phyloP scores from a whole-genome alignment of 495 filamentous ascomycete genomes.

The Entonaema liquescens region DNA sequence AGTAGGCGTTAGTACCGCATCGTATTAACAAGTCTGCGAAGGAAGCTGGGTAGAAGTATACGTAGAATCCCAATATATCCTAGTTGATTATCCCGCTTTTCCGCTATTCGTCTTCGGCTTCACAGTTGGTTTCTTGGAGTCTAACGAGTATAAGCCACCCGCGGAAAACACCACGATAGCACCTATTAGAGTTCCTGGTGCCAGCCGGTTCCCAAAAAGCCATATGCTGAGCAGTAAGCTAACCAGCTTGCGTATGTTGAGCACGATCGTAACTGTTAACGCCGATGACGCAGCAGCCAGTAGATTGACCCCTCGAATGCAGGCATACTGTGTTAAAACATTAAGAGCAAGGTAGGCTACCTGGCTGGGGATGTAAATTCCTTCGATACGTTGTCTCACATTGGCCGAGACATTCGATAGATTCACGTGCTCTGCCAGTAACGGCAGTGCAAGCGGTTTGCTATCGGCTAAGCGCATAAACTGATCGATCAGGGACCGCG shows the following conservation, averaged over 20 bases:
- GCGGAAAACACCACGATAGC: constrained; percentile 86
- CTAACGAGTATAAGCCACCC: constrained; percentile 87
- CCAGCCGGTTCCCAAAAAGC: constrained; percentile 87
- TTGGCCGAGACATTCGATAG: constrained; percentile 41
- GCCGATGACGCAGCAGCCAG: constrained; percentile 86
- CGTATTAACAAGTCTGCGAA: constrained; percentile 6
- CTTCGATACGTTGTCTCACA: constrained; percentile 45
- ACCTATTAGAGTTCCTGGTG: constrained; percentile 77
- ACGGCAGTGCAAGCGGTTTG: constrained; percentile 54
- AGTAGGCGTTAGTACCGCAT: neutral
- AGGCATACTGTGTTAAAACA: constrained; percentile 90
- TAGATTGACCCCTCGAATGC: constrained; percentile 93
- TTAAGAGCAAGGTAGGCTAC: constrained; percentile 79
- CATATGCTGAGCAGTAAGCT: constrained; percentile 90
- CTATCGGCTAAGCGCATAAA: constrained; percentile 61
- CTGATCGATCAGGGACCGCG: constrained; percentile 59
- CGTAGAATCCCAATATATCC: neutral
- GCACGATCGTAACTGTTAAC: constrained; percentile 91
- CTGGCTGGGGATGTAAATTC: constrained; percentile 69
- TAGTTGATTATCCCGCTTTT: constrained; percentile 36
- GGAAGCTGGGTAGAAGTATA: neutral
- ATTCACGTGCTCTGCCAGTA: constrained; percentile 45
- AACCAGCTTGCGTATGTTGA: constrained; percentile 95
- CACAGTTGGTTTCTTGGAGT: constrained; percentile 54
- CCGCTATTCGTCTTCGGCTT: constrained; percentile 35